A percentile compares a stretch with the other conserved stretches of the same genome.
Evolutionary conservation across 345 rosid species (phyloP).

Genomic region (Nasturtium officinale): DNA sequence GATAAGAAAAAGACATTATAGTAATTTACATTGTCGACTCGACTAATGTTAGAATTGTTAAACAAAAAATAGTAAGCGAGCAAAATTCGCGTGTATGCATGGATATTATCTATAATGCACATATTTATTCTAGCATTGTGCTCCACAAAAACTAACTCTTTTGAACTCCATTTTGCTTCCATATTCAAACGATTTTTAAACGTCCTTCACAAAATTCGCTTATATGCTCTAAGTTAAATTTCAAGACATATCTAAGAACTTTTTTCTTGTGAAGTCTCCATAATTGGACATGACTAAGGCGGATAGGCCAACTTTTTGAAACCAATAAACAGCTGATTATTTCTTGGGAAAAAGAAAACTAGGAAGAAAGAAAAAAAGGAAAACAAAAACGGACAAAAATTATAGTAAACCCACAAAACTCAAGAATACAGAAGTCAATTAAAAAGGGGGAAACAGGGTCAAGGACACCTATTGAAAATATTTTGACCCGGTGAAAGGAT

Average conservation of each 20-base stretch:
- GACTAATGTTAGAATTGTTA: neutral
- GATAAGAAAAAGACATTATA: neutral
- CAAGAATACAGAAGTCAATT: constrained; percentile 4
- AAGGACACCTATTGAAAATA: constrained; percentile 58
- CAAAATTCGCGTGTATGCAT: neutral
- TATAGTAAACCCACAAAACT: constrained; percentile 29
- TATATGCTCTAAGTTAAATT: neutral
- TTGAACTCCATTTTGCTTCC: neutral
- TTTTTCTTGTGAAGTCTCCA: constrained; percentile 11
- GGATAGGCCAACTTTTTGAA: constrained; percentile 4
- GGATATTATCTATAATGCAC: neutral
- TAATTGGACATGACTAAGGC: constrained; percentile 15
- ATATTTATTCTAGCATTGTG: neutral
- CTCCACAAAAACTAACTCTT: neutral
- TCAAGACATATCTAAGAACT: neutral
- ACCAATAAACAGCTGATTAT: neutral
- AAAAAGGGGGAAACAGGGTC: constrained; percentile 11
- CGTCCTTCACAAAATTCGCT: neutral
- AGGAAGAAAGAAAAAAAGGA: neutral
- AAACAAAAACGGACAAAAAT: neutral
- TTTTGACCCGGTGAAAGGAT: constrained; percentile 93
- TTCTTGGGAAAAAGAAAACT: constrained; percentile 19
- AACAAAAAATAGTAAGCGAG: neutral
- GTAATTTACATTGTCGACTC: neutral
- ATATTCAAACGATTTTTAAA: neutral